Evolutionary conservation across 1,284 basidiomycete genomes (phyloP), one percentile per base, ranked within the genome.

Genomic region (Rhodotorula sp.): DNA sequence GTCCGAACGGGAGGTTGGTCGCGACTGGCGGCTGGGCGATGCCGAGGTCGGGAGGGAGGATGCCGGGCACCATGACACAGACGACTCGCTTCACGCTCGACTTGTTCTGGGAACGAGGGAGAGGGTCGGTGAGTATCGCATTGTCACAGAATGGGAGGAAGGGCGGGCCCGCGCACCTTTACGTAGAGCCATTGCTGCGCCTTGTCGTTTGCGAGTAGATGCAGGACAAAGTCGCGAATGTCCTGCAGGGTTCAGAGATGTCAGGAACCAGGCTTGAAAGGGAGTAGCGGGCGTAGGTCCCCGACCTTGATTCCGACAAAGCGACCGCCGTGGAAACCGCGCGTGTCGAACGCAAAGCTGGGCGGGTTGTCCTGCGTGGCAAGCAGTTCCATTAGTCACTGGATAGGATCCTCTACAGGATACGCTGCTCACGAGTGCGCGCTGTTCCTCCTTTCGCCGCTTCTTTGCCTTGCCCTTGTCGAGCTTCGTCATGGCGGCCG

Each of bases 161-260:
- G 39, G 6, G 6, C 21, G 23, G 20, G 46, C 51, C 65, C 51
- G 78, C 85, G 58, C 64, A 92, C 92, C 81, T 93, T 90, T 57
- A 93, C 86, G 69, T 87, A 85, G 43, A 96, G 85, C 92, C 92
- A 97, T 64, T 87, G 87, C 0, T 90, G 89, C 3, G 89, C 88
- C 34, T 90, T 88, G 8, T 88, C 88, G 77, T 94, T 92, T 0
- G 90, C 89, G n/a, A 89, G 82, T 58, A 95, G 84, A 78, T 92
- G 90, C 5, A 96, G 82, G 6, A 90, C 85, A 47, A 96, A 84
- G 79, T 96, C 93, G 29, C 77, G 75, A 5, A 78, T 65, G 61
- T 79, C 78, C 77, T 79, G 64, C 34, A 48, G 12, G 16, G 26
- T 20, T 23, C 8, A 7, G 21, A 6, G 23, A 29, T 3, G n/a